phyloP scores from a whole-genome alignment of 2,329 filamentous ascomycete genomes.

The Magnaporthales sp. region DNA sequence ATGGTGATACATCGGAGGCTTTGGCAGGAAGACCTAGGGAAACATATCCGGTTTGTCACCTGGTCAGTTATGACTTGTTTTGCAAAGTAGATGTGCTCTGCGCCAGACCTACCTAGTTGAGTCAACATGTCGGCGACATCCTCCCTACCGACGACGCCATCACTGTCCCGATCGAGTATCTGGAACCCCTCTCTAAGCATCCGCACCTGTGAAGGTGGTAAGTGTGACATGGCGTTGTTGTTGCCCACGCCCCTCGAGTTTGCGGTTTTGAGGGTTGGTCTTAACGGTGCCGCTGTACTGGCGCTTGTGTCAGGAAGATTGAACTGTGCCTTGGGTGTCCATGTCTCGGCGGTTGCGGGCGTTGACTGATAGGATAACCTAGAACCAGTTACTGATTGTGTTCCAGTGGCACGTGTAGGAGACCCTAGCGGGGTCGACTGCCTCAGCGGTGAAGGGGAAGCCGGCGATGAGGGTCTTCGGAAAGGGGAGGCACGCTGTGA shows the following conservation, averaged over 20 bases:
- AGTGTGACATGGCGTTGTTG: slow-evolving; percentile 55
- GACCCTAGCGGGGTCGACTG: slow-evolving; percentile 49
- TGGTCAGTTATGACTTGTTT: neutral
- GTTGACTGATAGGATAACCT: slow-evolving; percentile 28
- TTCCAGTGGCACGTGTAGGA: slow-evolving; percentile 47
- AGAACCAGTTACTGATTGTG: slow-evolving; percentile 35
- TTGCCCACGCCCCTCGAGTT: slow-evolving; percentile 28
- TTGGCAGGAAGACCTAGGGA: slow-evolving; percentile 62
- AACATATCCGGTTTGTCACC: neutral
- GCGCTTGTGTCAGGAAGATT: neutral
- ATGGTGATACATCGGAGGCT: slow-evolving; percentile 61
- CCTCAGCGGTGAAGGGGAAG: slow-evolving; percentile 57
- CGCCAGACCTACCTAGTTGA: slow-evolving; percentile 57
- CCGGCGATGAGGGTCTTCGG: slow-evolving; percentile 51
- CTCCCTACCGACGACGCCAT: slow-evolving; percentile 71
- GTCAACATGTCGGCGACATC: slow-evolving; percentile 82
- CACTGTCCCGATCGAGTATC: slow-evolving; percentile 82
- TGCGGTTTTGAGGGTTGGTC: slow-evolving; percentile 6
- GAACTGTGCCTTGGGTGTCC: slow-evolving; percentile 16
- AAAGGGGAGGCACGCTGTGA: slow-evolving; percentile 61
- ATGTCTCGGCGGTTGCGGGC: slow-evolving; percentile 23
- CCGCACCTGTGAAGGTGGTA: slow-evolving; percentile 76
- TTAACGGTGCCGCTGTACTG: neutral
- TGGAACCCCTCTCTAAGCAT: slow-evolving; percentile 89
- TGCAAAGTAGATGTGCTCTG: neutral